phyloP scores from a whole-genome alignment of 1,284 basidiomycete genomes.

The Volvariella surrecta region DNA sequence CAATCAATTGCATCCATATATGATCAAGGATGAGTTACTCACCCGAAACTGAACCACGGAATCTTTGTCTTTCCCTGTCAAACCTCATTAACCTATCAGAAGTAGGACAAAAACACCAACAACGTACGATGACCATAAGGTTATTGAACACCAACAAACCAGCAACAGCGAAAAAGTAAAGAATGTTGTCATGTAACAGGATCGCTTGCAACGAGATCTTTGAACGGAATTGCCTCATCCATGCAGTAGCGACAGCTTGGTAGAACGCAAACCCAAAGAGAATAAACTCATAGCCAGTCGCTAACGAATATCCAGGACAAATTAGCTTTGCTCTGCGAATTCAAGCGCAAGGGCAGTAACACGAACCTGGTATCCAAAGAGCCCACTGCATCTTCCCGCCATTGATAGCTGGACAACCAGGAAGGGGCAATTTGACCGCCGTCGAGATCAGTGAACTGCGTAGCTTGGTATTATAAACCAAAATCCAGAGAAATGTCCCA shows the following conservation, averaged over 20 bases:
- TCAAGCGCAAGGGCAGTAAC: neutral
- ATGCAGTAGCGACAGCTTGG: conserved; percentile 18
- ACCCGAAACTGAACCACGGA: conserved; percentile 42
- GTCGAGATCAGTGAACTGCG: conserved; percentile 22
- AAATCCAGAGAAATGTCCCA: conserved; percentile 26
- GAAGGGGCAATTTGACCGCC: conserved; percentile 26
- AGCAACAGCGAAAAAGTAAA: conserved; percentile 16
- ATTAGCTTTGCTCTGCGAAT: neutral
- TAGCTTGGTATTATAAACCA: conserved; percentile 25
- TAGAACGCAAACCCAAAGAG: conserved; percentile 30
- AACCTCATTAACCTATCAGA: neutral
- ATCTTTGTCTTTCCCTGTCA: conserved; percentile 30
- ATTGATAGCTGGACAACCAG: conserved; percentile 35
- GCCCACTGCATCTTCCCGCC: conserved; percentile 34
- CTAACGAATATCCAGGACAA: conserved; percentile 9
- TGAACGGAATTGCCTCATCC: conserved; percentile 17
- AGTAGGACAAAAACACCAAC: neutral
- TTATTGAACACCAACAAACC: conserved; percentile 32
- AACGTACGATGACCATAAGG: conserved; percentile 34
- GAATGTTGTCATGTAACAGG: conserved; percentile 2
- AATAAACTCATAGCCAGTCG: conserved; percentile 29
- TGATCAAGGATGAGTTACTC: conserved; percentile 2
- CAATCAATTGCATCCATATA: neutral
- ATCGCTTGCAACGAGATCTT: neutral
- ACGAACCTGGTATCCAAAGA: conserved; percentile 31